Evolutionary conservation across 148 eudicot species (phyloP).

Genomic region (Rheum nobile): DNA sequence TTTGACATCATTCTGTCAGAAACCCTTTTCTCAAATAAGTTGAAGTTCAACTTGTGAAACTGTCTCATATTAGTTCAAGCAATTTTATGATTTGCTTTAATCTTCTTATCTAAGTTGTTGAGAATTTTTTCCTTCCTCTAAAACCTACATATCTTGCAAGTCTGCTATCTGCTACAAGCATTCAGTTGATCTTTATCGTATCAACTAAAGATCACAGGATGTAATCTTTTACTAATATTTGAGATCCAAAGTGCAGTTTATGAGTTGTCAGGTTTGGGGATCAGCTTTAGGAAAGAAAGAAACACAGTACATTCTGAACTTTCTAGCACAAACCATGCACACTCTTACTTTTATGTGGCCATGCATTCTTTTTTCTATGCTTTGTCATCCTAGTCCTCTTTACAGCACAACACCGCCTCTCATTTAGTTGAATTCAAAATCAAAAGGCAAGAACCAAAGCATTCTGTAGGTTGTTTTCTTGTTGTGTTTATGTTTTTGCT

Average conservation of each 20-base stretch:
- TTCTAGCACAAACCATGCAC: background rate
- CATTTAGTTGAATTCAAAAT: background rate
- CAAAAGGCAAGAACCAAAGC: background rate
- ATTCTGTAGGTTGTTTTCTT: background rate
- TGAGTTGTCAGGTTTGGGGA: background rate
- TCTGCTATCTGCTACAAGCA: background rate
- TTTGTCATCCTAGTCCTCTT: background rate
- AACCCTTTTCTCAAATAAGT: background rate
- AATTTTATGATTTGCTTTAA: too few species aligned
- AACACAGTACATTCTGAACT: background rate
- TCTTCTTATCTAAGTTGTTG: background rate
- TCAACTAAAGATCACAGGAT: background rate
- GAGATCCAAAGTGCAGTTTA: background rate
- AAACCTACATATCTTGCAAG: background rate
- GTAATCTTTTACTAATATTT: background rate
- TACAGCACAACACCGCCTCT: background rate
- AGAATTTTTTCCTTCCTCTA: background rate
- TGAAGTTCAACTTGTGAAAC: background rate
- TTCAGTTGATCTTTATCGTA: background rate
- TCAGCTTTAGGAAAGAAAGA: constrained; percentile 1
- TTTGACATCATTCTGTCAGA: background rate
- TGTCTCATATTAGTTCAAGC: background rate
- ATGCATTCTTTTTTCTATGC: background rate
- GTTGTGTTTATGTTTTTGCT: background rate
- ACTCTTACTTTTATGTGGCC: background rate